Percentiles rank a stretch among this genome's conserved stretches.
Conservation (phyloP, 139 green algal genomes). For the Volvox africanus region DNA sequence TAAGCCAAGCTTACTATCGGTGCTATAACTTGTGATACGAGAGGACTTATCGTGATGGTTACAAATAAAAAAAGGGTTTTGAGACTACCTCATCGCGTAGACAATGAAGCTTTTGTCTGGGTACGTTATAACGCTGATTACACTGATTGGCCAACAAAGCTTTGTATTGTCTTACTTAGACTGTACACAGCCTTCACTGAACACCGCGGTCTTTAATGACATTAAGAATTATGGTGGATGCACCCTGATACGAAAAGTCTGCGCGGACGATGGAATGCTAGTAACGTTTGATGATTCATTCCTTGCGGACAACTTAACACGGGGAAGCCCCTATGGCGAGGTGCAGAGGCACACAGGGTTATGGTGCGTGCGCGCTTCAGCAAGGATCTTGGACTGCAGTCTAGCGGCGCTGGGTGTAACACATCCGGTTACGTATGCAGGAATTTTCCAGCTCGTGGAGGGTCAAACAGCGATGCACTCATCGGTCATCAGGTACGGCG, state of each 20-base stretch:
- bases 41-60: too few relatives aligned
- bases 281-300: background rate
- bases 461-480: conserved; percentile 26
- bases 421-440: background rate
- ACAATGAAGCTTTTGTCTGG: too few relatives aligned
- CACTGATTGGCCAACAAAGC: too few relatives aligned
- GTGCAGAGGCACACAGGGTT: background rate
- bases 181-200: background rate
- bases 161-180: too few relatives aligned
- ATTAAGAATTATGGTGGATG: background rate
- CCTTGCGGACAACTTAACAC: background rate
- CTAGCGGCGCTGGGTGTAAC: background rate
- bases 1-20: too few relatives aligned
- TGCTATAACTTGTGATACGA: too few relatives aligned
- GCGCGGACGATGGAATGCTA: conserved; percentile 1
- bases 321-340: background rate
- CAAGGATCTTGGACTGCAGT: background rate
- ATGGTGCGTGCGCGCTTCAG: background rate
- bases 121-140: too few relatives aligned
- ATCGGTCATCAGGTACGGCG: conserved; percentile 28
- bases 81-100: too few relatives aligned
- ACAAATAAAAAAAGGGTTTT: too few relatives aligned
- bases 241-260: background rate
- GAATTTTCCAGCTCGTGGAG: conserved; percentile 38
- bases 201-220: background rate